Base-by-base conservation (phyloP, 352 stramenopile genomes). In the Phytopythium kandeliae region DNA sequence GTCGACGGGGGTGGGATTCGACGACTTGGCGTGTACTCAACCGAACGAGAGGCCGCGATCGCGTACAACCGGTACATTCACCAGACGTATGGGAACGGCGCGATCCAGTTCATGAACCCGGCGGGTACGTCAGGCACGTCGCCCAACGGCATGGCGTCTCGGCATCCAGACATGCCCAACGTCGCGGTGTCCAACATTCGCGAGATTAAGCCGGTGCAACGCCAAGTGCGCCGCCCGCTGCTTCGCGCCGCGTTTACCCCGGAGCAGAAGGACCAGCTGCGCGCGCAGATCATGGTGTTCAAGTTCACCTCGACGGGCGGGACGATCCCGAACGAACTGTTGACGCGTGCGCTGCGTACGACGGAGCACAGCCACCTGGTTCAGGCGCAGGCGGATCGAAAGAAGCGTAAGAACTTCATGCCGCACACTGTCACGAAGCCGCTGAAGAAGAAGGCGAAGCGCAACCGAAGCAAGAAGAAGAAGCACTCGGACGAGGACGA, bases 251-350 rank as follows among this genome's bases (percentile, higher is more conserved):
- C 65, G 6, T 95, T 93, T 48, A 78, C 80, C 12, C 65, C 68
- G 19, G 85, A 95, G 51, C 85, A 95, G 49, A 95, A 95, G 54
- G 85, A 96, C 47, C 85, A 96, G 30, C 51, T 96, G 13, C 79
- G 85, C 48, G 81, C 85, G 33, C 85, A 96, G 54, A 96, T 96
- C 59, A 94, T 96, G 83, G 81, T 92, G 48, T 96, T 96, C 65
- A 96, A 96, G 51, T 94, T 89, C 59, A 89, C 80, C 19, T 88
- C 82, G 5, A 92, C 76, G 5, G 84, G 80, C 16, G 78, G 75
- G 17, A 76, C 70, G 2, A 94, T 94, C 45, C 75, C 83, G 26
- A 86, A 83, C 26, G 80, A 93, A 21, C 69, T 91, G 55, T 55
- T 93, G 16, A 70, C 61, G 21, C 71, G 81, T 21, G 85, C 85